Percentiles rank a stretch among this genome's conserved stretches.
These are phyloP conservation scores for Hanseniaspora lachancei DNA, from an alignment of 805 yeast species.

Conservation along the genomic window DNA sequence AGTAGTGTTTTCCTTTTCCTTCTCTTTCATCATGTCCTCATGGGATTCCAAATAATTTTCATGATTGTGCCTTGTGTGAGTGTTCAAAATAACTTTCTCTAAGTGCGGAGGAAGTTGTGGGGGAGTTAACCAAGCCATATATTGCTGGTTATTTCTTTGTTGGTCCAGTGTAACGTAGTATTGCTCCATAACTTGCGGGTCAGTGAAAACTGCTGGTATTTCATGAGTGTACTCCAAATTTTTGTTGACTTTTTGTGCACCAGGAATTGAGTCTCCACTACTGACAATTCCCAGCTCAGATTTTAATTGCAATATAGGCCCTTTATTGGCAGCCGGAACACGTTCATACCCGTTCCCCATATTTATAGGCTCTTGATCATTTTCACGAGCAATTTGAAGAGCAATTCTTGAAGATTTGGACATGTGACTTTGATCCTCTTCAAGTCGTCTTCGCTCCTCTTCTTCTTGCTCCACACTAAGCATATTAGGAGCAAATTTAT, in stretches of 20 bases:
- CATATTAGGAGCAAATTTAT: conserved; percentile 7
- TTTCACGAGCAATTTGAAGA: conserved; percentile 27
- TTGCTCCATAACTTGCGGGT: conserved; percentile 77
- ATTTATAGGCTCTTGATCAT: conserved; percentile 37
- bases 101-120: conserved; percentile 95
- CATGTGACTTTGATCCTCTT: conserved; percentile 24
- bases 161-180: conserved; percentile 66
- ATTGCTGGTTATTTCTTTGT: conserved; percentile 46
- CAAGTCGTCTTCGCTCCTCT: conserved; percentile 10
- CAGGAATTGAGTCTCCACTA: conserved; percentile 13
- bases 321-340: conserved; percentile 48
- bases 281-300: not conserved
- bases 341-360: conserved; percentile 73
- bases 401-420: conserved; percentile 48
- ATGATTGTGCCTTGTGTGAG: conserved; percentile 30
- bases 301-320: conserved; percentile 2
- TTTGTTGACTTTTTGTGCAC: conserved; percentile 15
- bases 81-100: conserved; percentile 82
- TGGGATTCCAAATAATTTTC: conserved; percentile 19
- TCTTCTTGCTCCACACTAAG: conserved; percentile 11
- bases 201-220: conserved; percentile 74
- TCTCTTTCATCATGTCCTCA: conserved; percentile 7
- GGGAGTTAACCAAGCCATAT: conserved; percentile 61
- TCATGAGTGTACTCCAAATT: conserved; percentile 40
- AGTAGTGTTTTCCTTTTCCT: conserved; percentile 61